phyloP scores from a whole-genome alignment of 306 rosid genomes.

The Purshia tridentata region DNA sequence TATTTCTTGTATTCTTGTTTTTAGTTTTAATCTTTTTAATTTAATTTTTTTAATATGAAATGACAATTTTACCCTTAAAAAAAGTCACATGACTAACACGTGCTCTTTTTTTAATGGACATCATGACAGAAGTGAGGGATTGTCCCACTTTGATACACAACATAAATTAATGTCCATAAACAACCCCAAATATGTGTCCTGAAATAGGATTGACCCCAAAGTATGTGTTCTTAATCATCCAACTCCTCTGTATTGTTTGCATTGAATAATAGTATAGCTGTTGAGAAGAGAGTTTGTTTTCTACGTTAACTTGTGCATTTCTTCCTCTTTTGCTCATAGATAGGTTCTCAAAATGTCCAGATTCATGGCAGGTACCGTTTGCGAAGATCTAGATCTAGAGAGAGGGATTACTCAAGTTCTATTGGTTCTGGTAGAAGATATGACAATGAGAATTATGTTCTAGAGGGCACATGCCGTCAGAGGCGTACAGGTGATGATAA shows the following conservation, averaged over 20 bases:
- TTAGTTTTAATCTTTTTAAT: no score
- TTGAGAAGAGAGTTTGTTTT: neutral
- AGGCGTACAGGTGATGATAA: constrained; percentile 26
- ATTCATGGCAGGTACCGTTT: constrained; percentile 44
- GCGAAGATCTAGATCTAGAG: constrained; percentile 61
- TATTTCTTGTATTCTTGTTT: no score
- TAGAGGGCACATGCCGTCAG: constrained; percentile 1
- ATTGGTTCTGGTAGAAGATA: constrained; percentile 44
- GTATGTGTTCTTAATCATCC: neutral
- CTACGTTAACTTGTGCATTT: neutral
- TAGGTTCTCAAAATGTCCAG: constrained; percentile 4
- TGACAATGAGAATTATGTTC: constrained; percentile 16
- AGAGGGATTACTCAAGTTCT: constrained; percentile 33
- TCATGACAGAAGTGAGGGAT: no score
- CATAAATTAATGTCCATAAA: no score
- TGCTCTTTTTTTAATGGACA: no score
- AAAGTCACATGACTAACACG: no score
- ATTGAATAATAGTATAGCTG: neutral
- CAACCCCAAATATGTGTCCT: no score
- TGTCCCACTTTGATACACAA: no score
- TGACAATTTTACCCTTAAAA: no score
- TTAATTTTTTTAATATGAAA: no score
- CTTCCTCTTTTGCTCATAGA: neutral
- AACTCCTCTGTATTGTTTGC: neutral
- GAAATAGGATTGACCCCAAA: no score